Percentiles rank a stretch among this genome's conserved stretches.
phyloP scores from a whole-genome alignment of 768 basidiomycete genomes.

The Phlebiopsis gigantea region DNA sequence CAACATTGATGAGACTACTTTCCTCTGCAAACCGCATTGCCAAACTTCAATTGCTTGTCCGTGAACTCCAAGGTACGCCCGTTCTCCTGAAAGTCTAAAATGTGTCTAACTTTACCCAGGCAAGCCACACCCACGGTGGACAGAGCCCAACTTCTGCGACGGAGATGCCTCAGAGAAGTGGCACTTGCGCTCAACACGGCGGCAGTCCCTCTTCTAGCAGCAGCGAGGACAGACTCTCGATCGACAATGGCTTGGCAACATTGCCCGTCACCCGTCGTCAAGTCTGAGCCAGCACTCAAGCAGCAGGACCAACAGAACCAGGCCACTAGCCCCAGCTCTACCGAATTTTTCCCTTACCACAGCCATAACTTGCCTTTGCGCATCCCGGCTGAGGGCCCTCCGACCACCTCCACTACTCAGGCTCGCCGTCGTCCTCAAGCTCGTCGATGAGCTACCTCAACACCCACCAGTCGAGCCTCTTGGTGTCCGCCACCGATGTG shows the following conservation, averaged over 20 bases:
- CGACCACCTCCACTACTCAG: slow-evolving; percentile 16
- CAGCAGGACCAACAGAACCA: slow-evolving; percentile 26
- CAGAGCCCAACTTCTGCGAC: slow-evolving; percentile 71
- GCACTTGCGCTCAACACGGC: slow-evolving; percentile 80
- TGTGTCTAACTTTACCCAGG: slow-evolving; percentile 34
- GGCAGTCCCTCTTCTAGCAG: slow-evolving; percentile 30
- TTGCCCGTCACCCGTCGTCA: slow-evolving; percentile 17
- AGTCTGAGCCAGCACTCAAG: slow-evolving; percentile 57
- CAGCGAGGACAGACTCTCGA: slow-evolving; percentile 17
- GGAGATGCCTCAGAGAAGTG: slow-evolving; percentile 81
- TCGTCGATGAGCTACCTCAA: slow-evolving; percentile 22
- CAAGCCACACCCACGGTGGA: slow-evolving; percentile 86
- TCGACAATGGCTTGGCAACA: slow-evolving; percentile 6
- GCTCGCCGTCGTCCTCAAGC: slow-evolving; percentile 20
- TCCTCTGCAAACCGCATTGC: slow-evolving; percentile 81
- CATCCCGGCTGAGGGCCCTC: slow-evolving; percentile 15
- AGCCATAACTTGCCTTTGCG: slow-evolving; percentile 20
- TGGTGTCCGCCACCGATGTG: slow-evolving; percentile 14
- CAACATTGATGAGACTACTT: slow-evolving; percentile 79
- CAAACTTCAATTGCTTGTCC: slow-evolving; percentile 87
- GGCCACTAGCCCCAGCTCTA: slow-evolving; percentile 46
- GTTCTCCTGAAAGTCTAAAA: not conserved
- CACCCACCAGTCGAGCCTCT: slow-evolving; percentile 14
- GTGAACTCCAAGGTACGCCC: slow-evolving; percentile 71
- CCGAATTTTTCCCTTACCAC: slow-evolving; percentile 63